phyloP scores from a whole-genome alignment of 331 rosid species.

The Ulmus americana region DNA sequence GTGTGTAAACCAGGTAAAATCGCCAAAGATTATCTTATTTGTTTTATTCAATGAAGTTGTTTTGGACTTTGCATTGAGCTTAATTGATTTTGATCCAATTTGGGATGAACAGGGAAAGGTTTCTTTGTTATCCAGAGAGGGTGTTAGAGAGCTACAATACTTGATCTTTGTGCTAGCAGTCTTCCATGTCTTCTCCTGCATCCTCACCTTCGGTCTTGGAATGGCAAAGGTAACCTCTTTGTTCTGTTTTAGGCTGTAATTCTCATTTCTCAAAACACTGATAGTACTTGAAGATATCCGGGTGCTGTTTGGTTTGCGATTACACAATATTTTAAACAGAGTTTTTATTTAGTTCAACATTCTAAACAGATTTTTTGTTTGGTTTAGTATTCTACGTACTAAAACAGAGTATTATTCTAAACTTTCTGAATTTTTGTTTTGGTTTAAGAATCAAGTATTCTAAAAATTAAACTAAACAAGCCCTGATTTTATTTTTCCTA shows the following conservation, averaged over 20 bases:
- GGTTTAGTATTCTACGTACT: too few relatives aligned
- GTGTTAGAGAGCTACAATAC: constrained; percentile 41
- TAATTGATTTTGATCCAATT: too few relatives aligned
- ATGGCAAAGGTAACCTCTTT: constrained; percentile 44
- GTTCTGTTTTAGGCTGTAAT: background rate
- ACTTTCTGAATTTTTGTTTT: too few relatives aligned
- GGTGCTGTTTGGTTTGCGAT: too few relatives aligned
- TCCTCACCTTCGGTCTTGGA: constrained; percentile 54
- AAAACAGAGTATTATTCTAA: too few relatives aligned
- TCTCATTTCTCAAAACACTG: background rate
- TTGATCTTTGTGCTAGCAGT: constrained; percentile 42
- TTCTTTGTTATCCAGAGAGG: constrained; percentile 44
- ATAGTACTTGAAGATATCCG: background rate
- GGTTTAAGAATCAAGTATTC: too few relatives aligned
- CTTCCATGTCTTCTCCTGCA: constrained; percentile 38
- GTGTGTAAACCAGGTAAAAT: constrained; percentile 35
- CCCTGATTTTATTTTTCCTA: background rate
- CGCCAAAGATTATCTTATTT: too few relatives aligned
- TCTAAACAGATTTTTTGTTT: too few relatives aligned
- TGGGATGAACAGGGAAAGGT: constrained; percentile 34
- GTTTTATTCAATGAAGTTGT: background rate
- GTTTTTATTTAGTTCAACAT: too few relatives aligned
- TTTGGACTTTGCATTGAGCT: background rate
- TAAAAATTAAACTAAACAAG: too few relatives aligned
- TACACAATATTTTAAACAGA: too few relatives aligned